A percentile compares a stretch with the other conserved stretches of the same genome.
These are phyloP conservation scores for Capronia americana DNA, from an alignment of 2,329 filamentous ascomycete species.

Conservation along the genomic window DNA sequence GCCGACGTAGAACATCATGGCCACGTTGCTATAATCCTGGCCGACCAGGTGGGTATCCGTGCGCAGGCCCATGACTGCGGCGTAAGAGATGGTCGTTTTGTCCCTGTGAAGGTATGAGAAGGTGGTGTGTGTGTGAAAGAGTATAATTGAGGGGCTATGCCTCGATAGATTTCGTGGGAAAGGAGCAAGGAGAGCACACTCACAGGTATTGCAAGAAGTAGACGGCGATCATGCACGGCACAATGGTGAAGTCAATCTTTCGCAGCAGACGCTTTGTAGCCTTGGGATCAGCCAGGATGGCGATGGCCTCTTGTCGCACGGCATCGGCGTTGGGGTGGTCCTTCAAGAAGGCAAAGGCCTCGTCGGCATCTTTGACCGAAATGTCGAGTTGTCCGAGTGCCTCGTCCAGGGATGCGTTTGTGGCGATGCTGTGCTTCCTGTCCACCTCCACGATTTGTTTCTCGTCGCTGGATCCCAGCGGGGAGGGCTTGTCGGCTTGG, in stretches of 20 bases:
- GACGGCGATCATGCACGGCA: slow-evolving; percentile 45
- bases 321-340: slow-evolving; percentile 34
- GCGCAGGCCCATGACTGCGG: slow-evolving; percentile 64
- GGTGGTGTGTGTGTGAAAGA: background rate
- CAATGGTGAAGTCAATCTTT: slow-evolving; percentile 44
- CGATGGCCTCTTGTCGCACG: slow-evolving; percentile 32
- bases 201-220: slow-evolving; percentile 44
- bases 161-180: background rate
- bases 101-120: slow-evolving; percentile 20
- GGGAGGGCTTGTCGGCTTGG: slow-evolving; percentile 9
- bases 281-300: slow-evolving; percentile 30
- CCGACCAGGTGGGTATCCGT: slow-evolving; percentile 55
- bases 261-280: slow-evolving; percentile 38
- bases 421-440: slow-evolving; percentile 1
- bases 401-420: slow-evolving; percentile 23
- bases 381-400: slow-evolving; percentile 30
- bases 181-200: background rate
- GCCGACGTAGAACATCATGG: slow-evolving; percentile 62
- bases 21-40: slow-evolving; percentile 61
- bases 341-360: slow-evolving; percentile 35
- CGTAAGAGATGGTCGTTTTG: slow-evolving; percentile 55
- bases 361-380: slow-evolving; percentile 33
- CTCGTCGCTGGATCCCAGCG: background rate
- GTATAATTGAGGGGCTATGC: background rate
- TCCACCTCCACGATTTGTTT: background rate